Percentiles rank a stretch among this genome's conserved stretches.
Conservation (phyloP, 768 basidiomycete species). For the Boletellus emodensis region DNA sequence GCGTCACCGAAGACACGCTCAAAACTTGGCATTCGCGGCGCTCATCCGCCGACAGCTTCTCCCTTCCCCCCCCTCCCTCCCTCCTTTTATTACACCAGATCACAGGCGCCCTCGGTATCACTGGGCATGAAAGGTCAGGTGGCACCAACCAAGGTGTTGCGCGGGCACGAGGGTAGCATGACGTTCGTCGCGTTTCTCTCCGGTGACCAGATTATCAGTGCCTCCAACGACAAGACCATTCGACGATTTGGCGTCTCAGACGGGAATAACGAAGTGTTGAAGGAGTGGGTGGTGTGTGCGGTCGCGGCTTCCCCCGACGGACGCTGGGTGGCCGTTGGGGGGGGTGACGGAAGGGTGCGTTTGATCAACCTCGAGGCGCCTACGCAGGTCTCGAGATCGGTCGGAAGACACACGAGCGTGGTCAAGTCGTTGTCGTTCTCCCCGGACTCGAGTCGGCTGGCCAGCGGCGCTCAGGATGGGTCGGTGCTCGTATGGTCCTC, state of each 20-base stretch:
- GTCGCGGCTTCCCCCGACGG: slow-evolving; percentile 7
- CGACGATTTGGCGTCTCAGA: slow-evolving; percentile 9
- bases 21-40: background rate
- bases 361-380: slow-evolving; percentile 4
- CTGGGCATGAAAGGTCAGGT: background rate
- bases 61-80: background rate
- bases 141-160: slow-evolving; percentile 3
- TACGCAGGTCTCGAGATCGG: background rate
- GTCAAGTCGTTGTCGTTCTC: slow-evolving; percentile 19
- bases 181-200: slow-evolving; percentile 19
- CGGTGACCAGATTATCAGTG: slow-evolving; percentile 12
- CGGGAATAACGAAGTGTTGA: slow-evolving; percentile 1
- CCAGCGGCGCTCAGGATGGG: slow-evolving; percentile 18
- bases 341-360: slow-evolving; percentile 13
- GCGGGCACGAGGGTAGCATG: slow-evolving; percentile 11
- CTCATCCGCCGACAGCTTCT: background rate
- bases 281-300: background rate
- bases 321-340: slow-evolving; percentile 16
- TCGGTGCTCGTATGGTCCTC: slow-evolving; percentile 17
- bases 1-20: background rate
- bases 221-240: slow-evolving; percentile 18
- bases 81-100: background rate
- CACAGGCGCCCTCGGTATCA: background rate
- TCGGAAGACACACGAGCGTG: background rate
- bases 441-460: slow-evolving; percentile 12